Percentiles rank a stretch among this genome's conserved stretches.
Conservation (phyloP, 768 basidiomycete genomes). For the Pisolithus albus region DNA sequence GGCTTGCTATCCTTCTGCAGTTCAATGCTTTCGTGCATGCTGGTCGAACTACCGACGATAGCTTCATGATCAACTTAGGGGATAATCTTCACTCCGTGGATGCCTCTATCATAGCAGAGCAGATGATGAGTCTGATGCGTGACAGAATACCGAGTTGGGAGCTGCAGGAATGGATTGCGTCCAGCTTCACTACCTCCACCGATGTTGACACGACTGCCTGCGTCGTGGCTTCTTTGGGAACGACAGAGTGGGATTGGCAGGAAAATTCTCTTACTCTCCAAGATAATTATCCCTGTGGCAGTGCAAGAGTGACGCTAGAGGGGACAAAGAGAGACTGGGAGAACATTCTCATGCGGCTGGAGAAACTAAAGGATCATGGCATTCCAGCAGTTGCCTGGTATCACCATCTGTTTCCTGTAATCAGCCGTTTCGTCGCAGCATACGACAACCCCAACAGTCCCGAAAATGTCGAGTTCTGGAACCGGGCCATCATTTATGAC, state of each 20-base stretch:
- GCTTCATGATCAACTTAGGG: constrained; percentile 19
- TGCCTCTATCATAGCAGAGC: constrained; percentile 23
- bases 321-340: constrained; percentile 37
- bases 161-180: constrained; percentile 36
- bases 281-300: constrained; percentile 30
- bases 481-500: constrained; percentile 25
- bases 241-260: constrained; percentile 22
- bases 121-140: constrained; percentile 18
- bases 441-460: constrained; percentile 27
- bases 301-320: constrained; percentile 39
- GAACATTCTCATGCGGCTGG: constrained; percentile 29
- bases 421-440: constrained; percentile 31
- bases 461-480: constrained; percentile 34
- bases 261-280: constrained; percentile 32
- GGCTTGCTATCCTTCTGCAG: constrained; percentile 32
- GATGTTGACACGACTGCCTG: constrained; percentile 30
- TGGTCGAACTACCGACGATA: constrained; percentile 17
- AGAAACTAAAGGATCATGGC: constrained; percentile 34
- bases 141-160: constrained; percentile 16
- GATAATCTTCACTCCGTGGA: constrained; percentile 23
- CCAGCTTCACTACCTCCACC: constrained; percentile 41
- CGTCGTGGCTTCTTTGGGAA: constrained; percentile 38
- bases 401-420: constrained; percentile 34
- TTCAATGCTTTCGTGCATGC: constrained; percentile 37
- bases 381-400: constrained; percentile 33